A percentile compares a stretch with the other conserved stretches of the same genome.
phyloP scores from a whole-genome alignment of 371 early-diverging fungal genomes.

The Dichotomocladium elegans region DNA sequence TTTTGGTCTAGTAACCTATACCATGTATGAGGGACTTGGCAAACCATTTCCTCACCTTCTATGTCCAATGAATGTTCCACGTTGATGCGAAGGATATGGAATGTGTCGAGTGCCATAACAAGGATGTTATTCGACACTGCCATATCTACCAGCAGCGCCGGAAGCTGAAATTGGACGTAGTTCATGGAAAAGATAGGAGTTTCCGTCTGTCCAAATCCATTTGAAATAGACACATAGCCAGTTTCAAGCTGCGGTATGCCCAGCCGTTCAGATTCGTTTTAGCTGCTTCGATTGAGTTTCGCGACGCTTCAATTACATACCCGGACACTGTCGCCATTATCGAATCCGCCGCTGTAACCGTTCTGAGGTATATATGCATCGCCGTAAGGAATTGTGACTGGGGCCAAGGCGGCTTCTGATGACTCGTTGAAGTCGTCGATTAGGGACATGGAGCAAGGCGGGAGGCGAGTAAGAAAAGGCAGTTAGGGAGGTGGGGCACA shows the following conservation, averaged over 20 bases:
- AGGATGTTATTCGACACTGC: constrained; percentile 79
- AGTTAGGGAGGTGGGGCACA: too few species aligned
- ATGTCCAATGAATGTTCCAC: constrained; percentile 32
- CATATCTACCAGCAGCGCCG: constrained; percentile 62
- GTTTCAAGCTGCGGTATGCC: constrained; percentile 49
- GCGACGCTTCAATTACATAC: constrained; percentile 8
- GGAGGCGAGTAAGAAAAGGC: too few species aligned
- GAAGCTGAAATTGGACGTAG: constrained; percentile 78
- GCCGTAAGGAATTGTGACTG: constrained; percentile 7
- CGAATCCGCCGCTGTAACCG: constrained; percentile 16
- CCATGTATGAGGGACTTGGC: not conserved
- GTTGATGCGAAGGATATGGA: constrained; percentile 70
- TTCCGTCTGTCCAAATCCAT: constrained; percentile 46
- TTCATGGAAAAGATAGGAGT: constrained; percentile 71
- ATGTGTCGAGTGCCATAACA: constrained; percentile 65
- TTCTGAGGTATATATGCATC: constrained; percentile 5
- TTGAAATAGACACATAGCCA: constrained; percentile 43
- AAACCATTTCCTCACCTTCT: constrained; percentile 9
- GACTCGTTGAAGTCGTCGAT: constrained; percentile 40
- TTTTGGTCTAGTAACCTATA: not conserved
- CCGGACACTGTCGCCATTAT: constrained; percentile 16
- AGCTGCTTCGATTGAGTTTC: not conserved
- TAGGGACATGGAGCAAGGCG: constrained; percentile 33
- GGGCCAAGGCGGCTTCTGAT: constrained; percentile 14
- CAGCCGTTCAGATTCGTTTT: not conserved